Evolutionary conservation across 805 yeast genomes (phyloP), one percentile per base, ranked within the genome.

Genomic region (Saccharomyces jurei): DNA sequence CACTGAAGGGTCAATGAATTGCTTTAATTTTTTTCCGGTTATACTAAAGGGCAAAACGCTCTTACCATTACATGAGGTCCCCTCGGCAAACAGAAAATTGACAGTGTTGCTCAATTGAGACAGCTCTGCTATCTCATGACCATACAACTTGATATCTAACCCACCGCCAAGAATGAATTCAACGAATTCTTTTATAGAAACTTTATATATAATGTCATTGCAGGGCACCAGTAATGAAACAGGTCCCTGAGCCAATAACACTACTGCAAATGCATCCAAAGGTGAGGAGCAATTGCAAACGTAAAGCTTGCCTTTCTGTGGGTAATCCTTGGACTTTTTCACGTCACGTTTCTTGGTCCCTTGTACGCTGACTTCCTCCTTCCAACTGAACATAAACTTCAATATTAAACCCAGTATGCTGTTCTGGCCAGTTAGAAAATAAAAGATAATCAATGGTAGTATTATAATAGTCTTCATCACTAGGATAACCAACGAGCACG

Each of bases 41-140:
- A 71, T 47, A 4, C 73, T 71, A 53, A 87, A 79, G 2, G 89
- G 82, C 57, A 91, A 74, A 1, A 91, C 65, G 0, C 90, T 83
- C 57, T 83, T 83, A 51, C 95, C 94, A 65, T 91, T 92, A 0
- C 96, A 82, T 0, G 96, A 77, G 0, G 96, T 87, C 0, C 96
- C 96, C 64, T 90, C 97, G 2, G 84, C 76, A 55, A 89, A 81
- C 25, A 86, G 60, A 52, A 78, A 83, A 3, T 82, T 75, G 0
- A 75, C 71, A 46, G 78, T 76, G n/a, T 75, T 73, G 3, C 67
- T 65, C 22, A 69, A 62, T 29, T 65, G 59, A 1, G 54, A 44
- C 3, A 54, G 48, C 5, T 54, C 60, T n/a, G 41, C 49, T 29
- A 60, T 47, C 46, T 57, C 51, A 52, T 52, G 46, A 22, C 63